These are phyloP conservation scores for Paraphoma chrysanthemicola DNA, from an alignment of 2,329 filamentous ascomycete genomes.

Conservation along the genomic window DNA sequence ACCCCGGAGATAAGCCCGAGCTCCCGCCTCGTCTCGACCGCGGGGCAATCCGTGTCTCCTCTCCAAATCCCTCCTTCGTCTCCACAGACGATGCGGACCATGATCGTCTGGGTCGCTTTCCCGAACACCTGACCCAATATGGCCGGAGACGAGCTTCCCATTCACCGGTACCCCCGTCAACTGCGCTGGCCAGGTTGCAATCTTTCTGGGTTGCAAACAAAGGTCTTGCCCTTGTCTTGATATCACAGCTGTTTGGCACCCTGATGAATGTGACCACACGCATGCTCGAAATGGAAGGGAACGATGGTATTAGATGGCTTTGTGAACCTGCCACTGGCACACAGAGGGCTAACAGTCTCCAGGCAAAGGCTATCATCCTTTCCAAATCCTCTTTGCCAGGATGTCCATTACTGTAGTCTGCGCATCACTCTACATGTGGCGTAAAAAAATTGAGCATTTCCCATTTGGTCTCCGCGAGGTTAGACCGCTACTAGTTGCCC, in stretches of 20 bases:
- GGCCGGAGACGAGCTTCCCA: slow-evolving; percentile 25
- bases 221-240: slow-evolving; percentile 74
- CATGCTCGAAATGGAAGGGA: slow-evolving; percentile 71
- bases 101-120: slow-evolving; percentile 32
- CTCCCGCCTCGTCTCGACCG: slow-evolving; percentile 29
- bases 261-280: slow-evolving; percentile 86
- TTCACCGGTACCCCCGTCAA: slow-evolving; percentile 29
- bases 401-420: slow-evolving; percentile 76
- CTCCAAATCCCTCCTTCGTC: slow-evolving; percentile 41
- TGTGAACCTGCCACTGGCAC: too few species aligned
- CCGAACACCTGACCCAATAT: slow-evolving; percentile 20
- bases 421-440: slow-evolving; percentile 77
- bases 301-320: slow-evolving; percentile 55
- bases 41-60: slow-evolving; percentile 41
- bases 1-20: slow-evolving; percentile 38
- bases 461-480: slow-evolving; percentile 74
- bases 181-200: slow-evolving; percentile 26
- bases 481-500: slow-evolving; percentile 69
- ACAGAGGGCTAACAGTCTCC: neutral
- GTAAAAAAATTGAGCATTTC: slow-evolving; percentile 69
- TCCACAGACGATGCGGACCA: slow-evolving; percentile 45
- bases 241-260: slow-evolving; percentile 81
- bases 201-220: slow-evolving; percentile 70
- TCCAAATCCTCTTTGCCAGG: slow-evolving; percentile 78
- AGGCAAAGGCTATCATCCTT: slow-evolving; percentile 75